Evolutionary conservation across 352 stramenopile species (phyloP).

Genomic region (Pseudoperonospora humuli): DNA sequence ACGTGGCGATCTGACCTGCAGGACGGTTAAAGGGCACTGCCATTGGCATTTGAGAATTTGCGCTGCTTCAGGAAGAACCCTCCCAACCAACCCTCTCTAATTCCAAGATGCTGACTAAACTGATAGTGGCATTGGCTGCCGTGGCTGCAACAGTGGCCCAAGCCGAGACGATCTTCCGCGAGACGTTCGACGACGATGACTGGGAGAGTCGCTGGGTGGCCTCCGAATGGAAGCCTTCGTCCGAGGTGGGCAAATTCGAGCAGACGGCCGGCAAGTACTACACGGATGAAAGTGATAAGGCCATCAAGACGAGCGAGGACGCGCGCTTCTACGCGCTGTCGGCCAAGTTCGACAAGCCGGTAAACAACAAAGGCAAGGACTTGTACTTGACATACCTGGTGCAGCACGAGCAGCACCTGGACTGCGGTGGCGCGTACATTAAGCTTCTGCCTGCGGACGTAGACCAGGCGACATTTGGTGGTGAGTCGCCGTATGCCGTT

Average conservation of each 20-base stretch:
- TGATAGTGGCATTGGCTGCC: constrained; percentile 45
- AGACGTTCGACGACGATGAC: constrained; percentile 89
- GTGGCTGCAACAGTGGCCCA: constrained; percentile 40
- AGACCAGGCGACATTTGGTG: constrained; percentile 90
- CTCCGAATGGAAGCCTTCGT: constrained; percentile 91
- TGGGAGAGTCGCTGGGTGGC: constrained; percentile 77
- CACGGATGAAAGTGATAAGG: constrained; percentile 86
- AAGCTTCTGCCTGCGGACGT: constrained; percentile 94
- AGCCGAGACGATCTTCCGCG: constrained; percentile 88
- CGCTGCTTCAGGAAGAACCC: constrained; percentile 10
- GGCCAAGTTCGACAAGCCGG: constrained; percentile 82
- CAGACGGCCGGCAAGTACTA: constrained; percentile 92
- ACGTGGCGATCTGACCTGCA: constrained; percentile 23
- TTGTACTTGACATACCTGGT: constrained; percentile 95
- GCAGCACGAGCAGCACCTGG: constrained; percentile 98
- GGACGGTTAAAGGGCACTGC: background rate
- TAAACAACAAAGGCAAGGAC: constrained; percentile 88
- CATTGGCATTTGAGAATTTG: constrained; percentile 27
- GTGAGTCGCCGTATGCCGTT: constrained; percentile 92
- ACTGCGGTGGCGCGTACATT: constrained; percentile 99
- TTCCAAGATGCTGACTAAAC: constrained; percentile 51
- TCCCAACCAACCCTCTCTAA: constrained; percentile 13
- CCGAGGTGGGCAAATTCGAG: constrained; percentile 92
- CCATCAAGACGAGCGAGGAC: constrained; percentile 92
- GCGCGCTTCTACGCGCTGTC: constrained; percentile 97